Base-by-base conservation (phyloP, 2,329 filamentous ascomycete species). In the Neurospora sp. region DNA sequence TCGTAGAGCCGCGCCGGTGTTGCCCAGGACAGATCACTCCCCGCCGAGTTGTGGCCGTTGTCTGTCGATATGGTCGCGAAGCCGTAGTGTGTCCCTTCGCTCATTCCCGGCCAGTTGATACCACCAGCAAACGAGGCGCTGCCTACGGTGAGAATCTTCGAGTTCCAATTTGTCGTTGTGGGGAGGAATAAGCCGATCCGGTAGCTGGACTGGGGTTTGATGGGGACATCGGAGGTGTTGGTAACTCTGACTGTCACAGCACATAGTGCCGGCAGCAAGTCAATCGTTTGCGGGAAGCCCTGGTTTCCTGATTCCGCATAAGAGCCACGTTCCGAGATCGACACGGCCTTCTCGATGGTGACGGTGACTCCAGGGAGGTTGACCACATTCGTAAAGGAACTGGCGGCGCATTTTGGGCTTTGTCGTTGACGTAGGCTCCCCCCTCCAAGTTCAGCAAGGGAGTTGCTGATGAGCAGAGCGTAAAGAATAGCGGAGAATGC, bases 61-160 rank as follows among this genome's bases (percentile, higher is more conserved):
- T 82, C 80, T 0, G 81, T 82, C 4, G 79, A 80, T 71, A 82
- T 76, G 9, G 79, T 76, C 1, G 80, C 80, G 69, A 82, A 82
- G 1, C 81, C 81, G 38, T 81, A 72, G 69, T 75, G 75, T 67
- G 75, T 71, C 33, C 72, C 73, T 9, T 73, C 70, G 23, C 67
- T 72, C 74, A 76, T 76, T 38, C 72, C 71, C 1, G 71, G 69
- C 74, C 74, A 75, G 67, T 76, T 76, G 52, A 74, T 73, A 10
- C 74, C 75, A 2, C 73, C 75, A 15, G 75, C 78, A 38, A 80
- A 80, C 0, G 72, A 73, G 10, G 68, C 72, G 13, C 70, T 67
- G 1, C 78, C 79, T 4, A 78, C 73, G 0, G 78, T 72, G 5
- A 80, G 77, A 66, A 78, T 77, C 38, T 75, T 71, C 3, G 70